Conservation (phyloP, 2,329 filamentous ascomycete genomes). For the Fulvia fulva region DNA sequence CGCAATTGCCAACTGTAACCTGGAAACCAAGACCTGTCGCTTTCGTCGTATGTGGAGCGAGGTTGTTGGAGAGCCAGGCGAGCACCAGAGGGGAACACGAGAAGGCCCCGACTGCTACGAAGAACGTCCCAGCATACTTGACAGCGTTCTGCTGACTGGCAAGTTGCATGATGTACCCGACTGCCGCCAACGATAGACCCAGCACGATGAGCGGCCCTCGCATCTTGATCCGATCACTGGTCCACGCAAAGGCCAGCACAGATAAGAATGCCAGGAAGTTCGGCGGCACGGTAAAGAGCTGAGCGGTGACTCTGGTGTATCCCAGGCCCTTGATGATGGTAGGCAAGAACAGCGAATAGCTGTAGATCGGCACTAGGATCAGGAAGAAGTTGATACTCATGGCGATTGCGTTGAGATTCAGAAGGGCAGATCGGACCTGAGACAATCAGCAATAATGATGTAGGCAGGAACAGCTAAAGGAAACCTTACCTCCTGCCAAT, state of each 20-base stretch:
- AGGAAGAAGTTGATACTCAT: conserved; percentile 35
- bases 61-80: conserved; percentile 43
- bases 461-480: neutral
- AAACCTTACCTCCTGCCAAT: conserved; percentile 30
- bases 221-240: conserved; percentile 31
- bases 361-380: conserved; percentile 38
- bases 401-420: conserved; percentile 34
- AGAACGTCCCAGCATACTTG: conserved; percentile 41
- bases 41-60: conserved; percentile 43
- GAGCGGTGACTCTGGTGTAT: conserved; percentile 39
- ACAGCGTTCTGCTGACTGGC: conserved; percentile 30
- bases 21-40: conserved; percentile 37
- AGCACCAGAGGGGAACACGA: conserved; percentile 33
- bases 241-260: conserved; percentile 25
- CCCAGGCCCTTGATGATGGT: conserved; percentile 44
- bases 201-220: conserved; percentile 33
- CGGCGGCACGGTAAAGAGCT: conserved; percentile 39
- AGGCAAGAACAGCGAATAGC: conserved; percentile 45
- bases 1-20: conserved; percentile 1
- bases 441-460: conserved; percentile 13
- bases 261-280: conserved; percentile 34
- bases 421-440: conserved; percentile 30
- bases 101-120: conserved; percentile 34
- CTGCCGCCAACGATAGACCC: conserved; percentile 29
- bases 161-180: conserved; percentile 41